These are phyloP conservation scores for Pittosporum tobira DNA, from an alignment of 129 eudicot genomes.

Conservation along the genomic window DNA sequence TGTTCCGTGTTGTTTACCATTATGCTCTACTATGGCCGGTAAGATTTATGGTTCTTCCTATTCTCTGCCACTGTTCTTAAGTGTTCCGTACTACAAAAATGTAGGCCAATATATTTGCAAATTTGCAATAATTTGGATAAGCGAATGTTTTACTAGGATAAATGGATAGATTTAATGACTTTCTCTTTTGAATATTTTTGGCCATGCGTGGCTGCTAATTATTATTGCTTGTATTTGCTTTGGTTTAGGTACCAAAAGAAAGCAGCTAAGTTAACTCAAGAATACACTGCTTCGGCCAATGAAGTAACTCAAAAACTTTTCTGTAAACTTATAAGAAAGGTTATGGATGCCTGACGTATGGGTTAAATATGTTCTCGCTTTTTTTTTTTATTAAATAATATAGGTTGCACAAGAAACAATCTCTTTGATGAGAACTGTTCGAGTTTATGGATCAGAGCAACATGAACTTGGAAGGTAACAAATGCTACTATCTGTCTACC, in stretches of 20 bases:
- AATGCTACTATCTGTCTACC: constrained; percentile 9
- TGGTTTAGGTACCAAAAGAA: constrained; percentile 82
- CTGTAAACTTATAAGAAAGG: constrained; percentile 6
- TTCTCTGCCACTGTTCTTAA: background rate
- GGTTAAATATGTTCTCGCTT: no score
- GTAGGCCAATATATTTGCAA: background rate
- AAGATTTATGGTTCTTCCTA: constrained; percentile 28
- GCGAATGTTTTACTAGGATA: background rate
- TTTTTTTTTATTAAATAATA: constrained; percentile 7
- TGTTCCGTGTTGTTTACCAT: constrained; percentile 58
- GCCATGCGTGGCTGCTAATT: constrained; percentile 6
- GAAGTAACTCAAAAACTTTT: constrained; percentile 42
- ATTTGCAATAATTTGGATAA: background rate
- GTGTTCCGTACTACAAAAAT: background rate
- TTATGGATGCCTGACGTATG: background rate
- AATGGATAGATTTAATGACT: background rate
- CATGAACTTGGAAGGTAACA: constrained; percentile 73
- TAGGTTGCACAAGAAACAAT: constrained; percentile 98
- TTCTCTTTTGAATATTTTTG: constrained; percentile 7
- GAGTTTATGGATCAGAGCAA: constrained; percentile 93
- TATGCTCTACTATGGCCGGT: constrained; percentile 84
- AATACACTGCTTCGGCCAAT: constrained; percentile 83
- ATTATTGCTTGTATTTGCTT: constrained; percentile 9
- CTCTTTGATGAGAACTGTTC: constrained; percentile 93
- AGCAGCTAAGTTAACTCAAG: constrained; percentile 93